A percentile compares a stretch with the other conserved stretches of the same genome.
phyloP scores from a whole-genome alignment of 495 filamentous ascomycete genomes.

The Diplogelasinospora grovesii region DNA sequence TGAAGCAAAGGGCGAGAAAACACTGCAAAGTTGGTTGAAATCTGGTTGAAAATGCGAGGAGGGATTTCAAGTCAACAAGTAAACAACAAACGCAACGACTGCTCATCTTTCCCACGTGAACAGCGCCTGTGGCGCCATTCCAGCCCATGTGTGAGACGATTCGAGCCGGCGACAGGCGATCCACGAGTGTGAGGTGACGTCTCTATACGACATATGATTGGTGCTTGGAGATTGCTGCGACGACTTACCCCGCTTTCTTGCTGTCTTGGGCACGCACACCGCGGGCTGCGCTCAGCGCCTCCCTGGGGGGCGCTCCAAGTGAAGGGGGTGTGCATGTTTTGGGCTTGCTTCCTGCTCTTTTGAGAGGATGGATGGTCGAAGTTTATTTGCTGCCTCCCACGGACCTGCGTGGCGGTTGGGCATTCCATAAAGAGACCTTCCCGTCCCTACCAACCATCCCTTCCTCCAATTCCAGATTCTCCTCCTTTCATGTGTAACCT shows the following conservation, averaged over 20 bases:
- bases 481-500: constrained; percentile 1
- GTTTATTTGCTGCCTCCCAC: neutral
- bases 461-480: constrained; percentile 8
- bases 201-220: constrained; percentile 19
- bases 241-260: constrained; percentile 29
- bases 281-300: constrained; percentile 7
- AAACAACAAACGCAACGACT: neutral
- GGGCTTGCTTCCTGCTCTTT: constrained; percentile 1
- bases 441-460: constrained; percentile 10
- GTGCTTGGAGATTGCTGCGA: constrained; percentile 20
- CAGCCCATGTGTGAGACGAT: constrained; percentile 8
- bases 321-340: neutral
- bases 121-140: constrained; percentile 11
- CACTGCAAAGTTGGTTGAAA: too few relatives aligned
- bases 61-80: neutral
- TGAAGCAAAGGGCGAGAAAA: too few relatives aligned
- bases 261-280: constrained; percentile 13
- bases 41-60: too few relatives aligned
- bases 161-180: neutral
- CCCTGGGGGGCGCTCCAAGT: too few relatives aligned
- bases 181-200: constrained; percentile 21
- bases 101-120: neutral
- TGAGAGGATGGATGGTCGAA: neutral
- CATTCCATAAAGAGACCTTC: constrained; percentile 20
- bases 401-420: too few relatives aligned